Evolutionary conservation across 1,284 basidiomycete species (phyloP).

Genomic region (Coniferiporia sulphurascens): DNA sequence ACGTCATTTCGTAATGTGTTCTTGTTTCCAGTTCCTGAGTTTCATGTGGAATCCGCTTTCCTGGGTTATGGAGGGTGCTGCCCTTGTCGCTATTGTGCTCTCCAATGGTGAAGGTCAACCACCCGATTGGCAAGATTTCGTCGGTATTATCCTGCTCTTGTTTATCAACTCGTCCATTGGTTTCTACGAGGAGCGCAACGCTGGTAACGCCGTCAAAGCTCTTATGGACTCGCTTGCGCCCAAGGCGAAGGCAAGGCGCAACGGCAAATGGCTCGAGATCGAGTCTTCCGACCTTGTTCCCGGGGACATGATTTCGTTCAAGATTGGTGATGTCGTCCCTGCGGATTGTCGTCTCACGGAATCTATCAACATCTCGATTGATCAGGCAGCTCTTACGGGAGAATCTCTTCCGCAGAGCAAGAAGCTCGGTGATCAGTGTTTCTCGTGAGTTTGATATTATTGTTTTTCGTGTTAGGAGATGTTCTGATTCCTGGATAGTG

Average conservation of each 20-base stretch:
- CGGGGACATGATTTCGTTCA: slow-evolving; percentile 93
- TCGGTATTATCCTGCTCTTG: slow-evolving; percentile 90
- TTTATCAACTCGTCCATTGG: slow-evolving; percentile 96
- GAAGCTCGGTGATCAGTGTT: slow-evolving; percentile 92
- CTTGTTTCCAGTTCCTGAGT: slow-evolving; percentile 68
- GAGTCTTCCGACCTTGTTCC: slow-evolving; percentile 87
- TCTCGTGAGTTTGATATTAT: slow-evolving; percentile 61
- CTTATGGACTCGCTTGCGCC: slow-evolving; percentile 99
- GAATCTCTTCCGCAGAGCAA: slow-evolving; percentile 91
- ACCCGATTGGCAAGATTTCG: slow-evolving; percentile 97
- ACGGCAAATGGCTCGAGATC: slow-evolving; percentile 81
- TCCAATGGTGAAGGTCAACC: slow-evolving; percentile 87
- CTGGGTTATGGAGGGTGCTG: slow-evolving; percentile 99
- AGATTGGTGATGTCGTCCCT: slow-evolving; percentile 96
- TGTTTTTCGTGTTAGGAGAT: slow-evolving; percentile 12
- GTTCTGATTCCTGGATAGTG: slow-evolving; percentile 40
- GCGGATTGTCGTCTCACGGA: slow-evolving; percentile 95
- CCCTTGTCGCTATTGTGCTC: slow-evolving; percentile 92
- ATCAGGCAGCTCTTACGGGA: slow-evolving; percentile 94
- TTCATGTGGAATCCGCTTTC: slow-evolving; percentile 99
- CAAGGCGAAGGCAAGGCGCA: slow-evolving; percentile 90
- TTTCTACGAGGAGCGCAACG: slow-evolving; percentile 97
- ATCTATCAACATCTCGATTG: slow-evolving; percentile 93
- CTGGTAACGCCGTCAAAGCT: slow-evolving; percentile 97
- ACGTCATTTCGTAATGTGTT: not conserved